Conservation (phyloP, 2,329 filamentous ascomycete species). For the Colletotrichum liaoningense region DNA sequence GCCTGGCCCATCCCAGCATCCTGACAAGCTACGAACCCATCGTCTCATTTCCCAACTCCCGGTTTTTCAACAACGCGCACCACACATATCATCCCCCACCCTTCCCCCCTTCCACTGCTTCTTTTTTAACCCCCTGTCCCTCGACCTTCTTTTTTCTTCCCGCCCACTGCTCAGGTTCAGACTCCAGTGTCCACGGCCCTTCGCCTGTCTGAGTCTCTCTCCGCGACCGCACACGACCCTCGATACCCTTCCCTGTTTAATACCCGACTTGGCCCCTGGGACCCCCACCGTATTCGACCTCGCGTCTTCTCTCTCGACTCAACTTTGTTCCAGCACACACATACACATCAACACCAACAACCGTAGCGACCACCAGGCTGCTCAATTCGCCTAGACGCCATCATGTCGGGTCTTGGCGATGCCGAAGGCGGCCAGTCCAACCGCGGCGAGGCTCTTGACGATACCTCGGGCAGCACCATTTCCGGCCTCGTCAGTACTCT, state of each 20-base stretch:
- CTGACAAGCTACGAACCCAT: constrained; percentile 17
- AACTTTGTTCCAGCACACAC: not conserved
- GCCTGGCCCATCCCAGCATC: not conserved
- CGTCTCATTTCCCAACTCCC: constrained; percentile 31
- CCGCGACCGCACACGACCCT: constrained; percentile 9
- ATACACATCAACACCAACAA: not conserved
- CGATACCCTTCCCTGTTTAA: constrained; percentile 25
- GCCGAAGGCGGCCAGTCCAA: constrained; percentile 9
- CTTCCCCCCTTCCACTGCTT: not conserved
- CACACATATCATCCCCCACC: constrained; percentile 27
- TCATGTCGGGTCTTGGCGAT: constrained; percentile 19
- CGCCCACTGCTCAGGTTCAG: not conserved
- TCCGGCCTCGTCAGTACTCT: constrained; percentile 60
- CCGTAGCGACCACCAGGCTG: not conserved
- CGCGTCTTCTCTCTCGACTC: not conserved
- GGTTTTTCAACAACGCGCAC: constrained; percentile 13
- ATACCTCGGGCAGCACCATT: constrained; percentile 13
- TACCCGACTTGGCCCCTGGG: constrained; percentile 27
- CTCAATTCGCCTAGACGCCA: not conserved
- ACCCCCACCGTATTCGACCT: constrained; percentile 11
- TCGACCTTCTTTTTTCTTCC: not conserved
- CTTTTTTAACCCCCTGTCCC: not conserved
- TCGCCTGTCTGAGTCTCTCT: not conserved
- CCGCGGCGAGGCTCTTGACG: constrained; percentile 2
- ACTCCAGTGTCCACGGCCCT: not conserved